Percentiles rank a stretch among this genome's conserved stretches.
Evolutionary conservation across 2,329 filamentous ascomycete genomes (phyloP).

Genomic region (Falciphora oryzae): DNA sequence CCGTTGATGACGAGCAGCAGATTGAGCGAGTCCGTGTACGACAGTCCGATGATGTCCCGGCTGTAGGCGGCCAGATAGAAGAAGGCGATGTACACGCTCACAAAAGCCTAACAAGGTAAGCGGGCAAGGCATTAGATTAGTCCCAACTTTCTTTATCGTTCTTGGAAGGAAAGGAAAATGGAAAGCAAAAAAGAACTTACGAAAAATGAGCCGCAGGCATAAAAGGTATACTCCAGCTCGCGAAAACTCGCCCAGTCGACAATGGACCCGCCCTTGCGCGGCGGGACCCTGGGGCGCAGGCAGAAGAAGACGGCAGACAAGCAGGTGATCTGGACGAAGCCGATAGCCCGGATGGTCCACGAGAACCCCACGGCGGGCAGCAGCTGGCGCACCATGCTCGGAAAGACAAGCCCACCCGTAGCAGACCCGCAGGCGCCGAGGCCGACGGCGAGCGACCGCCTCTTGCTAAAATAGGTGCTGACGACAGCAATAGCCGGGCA

Average conservation of each 20-base stretch:
- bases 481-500: slow-evolving; percentile 59
- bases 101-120: slow-evolving; percentile 32
- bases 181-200: slow-evolving; percentile 24
- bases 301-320: slow-evolving; percentile 33
- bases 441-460: slow-evolving; percentile 55
- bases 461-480: slow-evolving; percentile 58
- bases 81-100: slow-evolving; percentile 51
- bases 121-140: neutral
- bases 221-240: slow-evolving; percentile 49
- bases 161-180: neutral
- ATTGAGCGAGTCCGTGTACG: slow-evolving; percentile 48
- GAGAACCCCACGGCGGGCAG: slow-evolving; percentile 50
- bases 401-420: slow-evolving; percentile 55
- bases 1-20: slow-evolving; percentile 62
- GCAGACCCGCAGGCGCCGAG: slow-evolving; percentile 54
- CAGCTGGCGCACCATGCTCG: slow-evolving; percentile 50
- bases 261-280: slow-evolving; percentile 19
- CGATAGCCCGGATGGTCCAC: slow-evolving; percentile 53
- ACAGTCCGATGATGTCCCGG: slow-evolving; percentile 35
- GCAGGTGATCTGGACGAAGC: slow-evolving; percentile 52
- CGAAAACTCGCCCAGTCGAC: slow-evolving; percentile 41
- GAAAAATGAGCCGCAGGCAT: slow-evolving; percentile 43
- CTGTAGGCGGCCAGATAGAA: slow-evolving; percentile 52
- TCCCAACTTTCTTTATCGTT: slow-evolving; percentile 8
- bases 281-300: slow-evolving; percentile 40